A percentile compares a stretch with the other conserved stretches of the same genome.
Conservation (phyloP, 805 yeast species). For the Candida ovalis region DNA sequence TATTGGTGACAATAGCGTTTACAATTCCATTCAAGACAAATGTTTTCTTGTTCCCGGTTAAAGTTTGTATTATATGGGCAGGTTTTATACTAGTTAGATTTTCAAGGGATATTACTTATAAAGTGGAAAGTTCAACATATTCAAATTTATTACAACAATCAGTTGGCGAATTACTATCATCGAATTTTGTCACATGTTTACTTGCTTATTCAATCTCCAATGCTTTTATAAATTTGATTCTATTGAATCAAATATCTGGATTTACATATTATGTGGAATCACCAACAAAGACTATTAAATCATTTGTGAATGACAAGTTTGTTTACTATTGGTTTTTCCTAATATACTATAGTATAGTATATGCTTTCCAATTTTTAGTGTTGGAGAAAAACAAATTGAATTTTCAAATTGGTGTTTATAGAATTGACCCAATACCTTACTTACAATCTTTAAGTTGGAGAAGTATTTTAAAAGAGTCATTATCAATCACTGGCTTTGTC, state of each 20-base stretch:
- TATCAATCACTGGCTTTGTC: constrained; percentile 30
- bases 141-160: constrained; percentile 25
- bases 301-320: constrained; percentile 40
- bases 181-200: constrained; percentile 18
- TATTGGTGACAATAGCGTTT: constrained; percentile 16
- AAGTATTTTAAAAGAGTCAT: constrained; percentile 36
- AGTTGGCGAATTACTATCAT: constrained; percentile 22
- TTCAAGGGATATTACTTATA: constrained; percentile 27
- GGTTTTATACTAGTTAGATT: constrained; percentile 27
- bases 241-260: constrained; percentile 19
- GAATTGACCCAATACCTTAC: constrained; percentile 36
- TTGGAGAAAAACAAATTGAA: constrained; percentile 53
- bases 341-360: constrained; percentile 38
- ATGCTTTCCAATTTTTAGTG: constrained; percentile 47
- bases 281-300: constrained; percentile 37
- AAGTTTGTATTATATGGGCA: constrained; percentile 24
- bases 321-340: constrained; percentile 49
- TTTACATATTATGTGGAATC: constrained; percentile 29
- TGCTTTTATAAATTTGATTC: constrained; percentile 13
- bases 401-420: constrained; percentile 41
- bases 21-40: constrained; percentile 21
- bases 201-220: constrained; percentile 22
- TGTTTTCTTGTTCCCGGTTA: constrained; percentile 22
- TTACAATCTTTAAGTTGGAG: constrained; percentile 23
- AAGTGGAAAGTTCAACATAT: constrained; percentile 22